Conservation (phyloP, 306 rosid species). For the Boehmeria nivea region DNA sequence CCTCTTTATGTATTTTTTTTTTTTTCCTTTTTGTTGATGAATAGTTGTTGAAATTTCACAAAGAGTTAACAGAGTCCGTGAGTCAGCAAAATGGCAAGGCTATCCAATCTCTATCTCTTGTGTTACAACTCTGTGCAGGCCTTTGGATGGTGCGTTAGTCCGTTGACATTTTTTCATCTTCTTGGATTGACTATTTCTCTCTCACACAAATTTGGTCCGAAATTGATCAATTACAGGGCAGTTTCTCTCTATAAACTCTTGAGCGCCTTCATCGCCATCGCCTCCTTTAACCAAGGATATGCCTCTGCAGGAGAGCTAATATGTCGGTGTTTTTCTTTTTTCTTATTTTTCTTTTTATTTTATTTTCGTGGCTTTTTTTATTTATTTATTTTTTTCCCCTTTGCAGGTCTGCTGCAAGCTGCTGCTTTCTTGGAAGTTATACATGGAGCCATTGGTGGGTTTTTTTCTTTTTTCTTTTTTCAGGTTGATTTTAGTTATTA, state of each 20-base stretch:
- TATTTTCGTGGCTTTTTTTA: background rate
- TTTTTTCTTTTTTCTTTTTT: background rate
- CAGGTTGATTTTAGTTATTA: background rate
- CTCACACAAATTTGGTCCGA: background rate
- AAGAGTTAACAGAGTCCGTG: no score
- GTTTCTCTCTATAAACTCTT: constrained; percentile 41
- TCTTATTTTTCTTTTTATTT: background rate
- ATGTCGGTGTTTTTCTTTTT: constrained; percentile 33
- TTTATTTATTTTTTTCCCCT: background rate
- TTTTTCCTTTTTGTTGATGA: no score
- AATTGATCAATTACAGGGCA: constrained; percentile 38
- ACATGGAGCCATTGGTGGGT: constrained; percentile 80
- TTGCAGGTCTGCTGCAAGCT: constrained; percentile 67
- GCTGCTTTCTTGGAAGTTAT: constrained; percentile 80
- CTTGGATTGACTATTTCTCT: background rate
- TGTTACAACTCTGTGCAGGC: constrained; percentile 74
- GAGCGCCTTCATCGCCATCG: constrained; percentile 34
- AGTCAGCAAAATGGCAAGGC: constrained; percentile 26
- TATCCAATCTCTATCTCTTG: constrained; percentile 48
- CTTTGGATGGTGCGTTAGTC: constrained; percentile 44
- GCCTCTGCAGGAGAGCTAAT: constrained; percentile 58
- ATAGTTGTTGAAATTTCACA: no score
- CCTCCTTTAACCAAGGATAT: constrained; percentile 44
- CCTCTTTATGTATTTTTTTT: no score
- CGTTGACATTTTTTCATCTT: background rate